Evolutionary conservation across 2,329 filamentous ascomycete genomes (phyloP), one percentile per base, ranked within the genome.

Genomic region (Aspergillus costaricaensis): DNA sequence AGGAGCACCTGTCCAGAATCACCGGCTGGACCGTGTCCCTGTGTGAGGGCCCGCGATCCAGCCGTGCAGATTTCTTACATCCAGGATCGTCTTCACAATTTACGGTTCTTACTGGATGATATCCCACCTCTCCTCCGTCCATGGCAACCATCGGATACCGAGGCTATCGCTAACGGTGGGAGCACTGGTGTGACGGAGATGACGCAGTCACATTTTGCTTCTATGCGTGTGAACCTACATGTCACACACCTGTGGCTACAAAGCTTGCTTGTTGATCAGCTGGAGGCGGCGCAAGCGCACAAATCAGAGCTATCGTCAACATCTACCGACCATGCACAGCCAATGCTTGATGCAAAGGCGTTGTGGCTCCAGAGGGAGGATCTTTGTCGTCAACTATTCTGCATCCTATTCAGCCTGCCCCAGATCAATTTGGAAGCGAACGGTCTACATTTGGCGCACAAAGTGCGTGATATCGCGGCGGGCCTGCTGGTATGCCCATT

Each of bases 201-300:
- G 27, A 17, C 43, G 21, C 60, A 68, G 21, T 58, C 59, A 5
- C 67, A 69, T 23, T 64, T 68, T 32, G 63, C 63, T 41, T 57
- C 73, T 1, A 71, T 74, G 59, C 62, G 76, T 4, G 73, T 72
- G 0, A 77, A 77, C 21, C 61, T 78, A 0, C 74, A 78, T 39
- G 71, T 73, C 7, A 77, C 74, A 0, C 76, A 77, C 57, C 61
- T 78, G 1, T 78, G 75, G 75, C 66, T 77, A 6, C 76, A 78
- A 61, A 76, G 69, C 41, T 65, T 72, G 5, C 62, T 77, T 0
- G 63, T 75, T 1, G 76, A 78, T 38, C 73, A 74, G 53, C 62
- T 77, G 4, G 75, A 77, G 52, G 60, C 63, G 3, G 54, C 57
- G 4, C 57, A 63, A 15, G 19, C 55, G 25, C 55, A 58, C 17